These are phyloP conservation scores for Aspergillus ochraceus DNA, from an alignment of 2,329 filamentous ascomycete genomes.

Conservation along the genomic window DNA sequence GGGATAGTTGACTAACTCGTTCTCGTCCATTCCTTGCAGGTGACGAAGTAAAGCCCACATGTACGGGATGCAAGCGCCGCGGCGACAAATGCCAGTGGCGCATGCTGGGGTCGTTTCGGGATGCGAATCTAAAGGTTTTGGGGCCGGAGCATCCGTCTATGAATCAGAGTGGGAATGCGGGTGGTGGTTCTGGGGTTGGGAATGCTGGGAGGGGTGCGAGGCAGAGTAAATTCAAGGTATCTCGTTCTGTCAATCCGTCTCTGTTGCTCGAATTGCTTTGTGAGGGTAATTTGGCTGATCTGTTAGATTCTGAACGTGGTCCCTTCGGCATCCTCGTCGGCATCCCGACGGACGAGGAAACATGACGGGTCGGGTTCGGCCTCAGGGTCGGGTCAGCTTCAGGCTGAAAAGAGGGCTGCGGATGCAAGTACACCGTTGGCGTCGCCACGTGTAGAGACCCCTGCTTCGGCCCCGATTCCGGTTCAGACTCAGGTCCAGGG, in stretches of 20 bases:
- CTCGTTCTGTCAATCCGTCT: neutral
- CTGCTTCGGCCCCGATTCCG: too few relatives aligned
- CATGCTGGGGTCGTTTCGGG: conserved; percentile 30
- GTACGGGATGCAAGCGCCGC: conserved; percentile 31
- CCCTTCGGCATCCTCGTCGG: conserved; percentile 4
- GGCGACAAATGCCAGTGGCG: conserved; percentile 34
- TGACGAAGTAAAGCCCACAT: conserved; percentile 32
- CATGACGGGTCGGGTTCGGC: neutral
- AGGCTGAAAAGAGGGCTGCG: too few relatives aligned
- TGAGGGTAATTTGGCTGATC: neutral
- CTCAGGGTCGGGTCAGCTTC: too few relatives aligned
- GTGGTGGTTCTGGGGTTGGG: neutral
- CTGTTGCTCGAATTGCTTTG: neutral
- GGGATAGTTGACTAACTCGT: neutral
- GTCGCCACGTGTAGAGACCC: too few relatives aligned
- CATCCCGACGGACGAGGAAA: neutral
- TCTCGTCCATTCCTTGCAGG: conserved; percentile 13
- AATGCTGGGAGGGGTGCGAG: conserved; percentile 9
- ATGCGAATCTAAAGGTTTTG: conserved; percentile 30
- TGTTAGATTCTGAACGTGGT: conserved; percentile 24
- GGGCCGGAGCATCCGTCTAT: conserved; percentile 32
- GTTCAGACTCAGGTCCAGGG: too few relatives aligned
- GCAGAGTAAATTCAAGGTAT: conserved; percentile 27
- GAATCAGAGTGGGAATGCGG: conserved; percentile 18
- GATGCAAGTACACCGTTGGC: too few relatives aligned